These are phyloP conservation scores for Moesziomyces sp. DNA, from an alignment of 1,284 basidiomycete genomes.

Conservation along the genomic window DNA sequence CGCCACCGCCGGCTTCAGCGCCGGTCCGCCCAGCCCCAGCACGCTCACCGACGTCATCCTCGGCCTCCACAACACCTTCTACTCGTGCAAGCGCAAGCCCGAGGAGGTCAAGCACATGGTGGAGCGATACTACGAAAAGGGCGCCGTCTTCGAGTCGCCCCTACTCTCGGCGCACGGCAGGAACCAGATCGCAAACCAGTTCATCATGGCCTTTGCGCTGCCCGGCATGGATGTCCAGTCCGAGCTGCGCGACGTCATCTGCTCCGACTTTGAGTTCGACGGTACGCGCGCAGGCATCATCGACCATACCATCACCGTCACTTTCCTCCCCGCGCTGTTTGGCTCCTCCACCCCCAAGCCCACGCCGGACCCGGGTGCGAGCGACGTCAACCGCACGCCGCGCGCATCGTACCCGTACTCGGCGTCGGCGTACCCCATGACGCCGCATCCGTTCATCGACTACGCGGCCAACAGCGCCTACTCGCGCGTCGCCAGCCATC, in stretches of 20 bases:
- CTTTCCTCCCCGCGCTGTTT: slow-evolving; percentile 62
- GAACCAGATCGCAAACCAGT: slow-evolving; percentile 66
- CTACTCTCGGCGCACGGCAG: slow-evolving; percentile 62
- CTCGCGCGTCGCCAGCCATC: slow-evolving; percentile 43
- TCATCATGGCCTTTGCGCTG: slow-evolving; percentile 65
- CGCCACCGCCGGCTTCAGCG: slow-evolving; percentile 25
- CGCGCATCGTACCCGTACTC: slow-evolving; percentile 28
- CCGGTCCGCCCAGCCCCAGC: slow-evolving; percentile 63
- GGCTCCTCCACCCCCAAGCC: slow-evolving; percentile 34
- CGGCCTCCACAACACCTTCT: slow-evolving; percentile 64
- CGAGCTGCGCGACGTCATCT: slow-evolving; percentile 66
- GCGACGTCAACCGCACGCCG: slow-evolving; percentile 44
- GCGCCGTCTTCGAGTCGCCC: slow-evolving; percentile 65
- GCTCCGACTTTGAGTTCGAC: slow-evolving; percentile 67
- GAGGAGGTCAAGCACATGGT: slow-evolving; percentile 65
- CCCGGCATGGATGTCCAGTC: slow-evolving; percentile 65
- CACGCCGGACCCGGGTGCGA: slow-evolving; percentile 13
- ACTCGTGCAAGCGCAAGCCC: slow-evolving; percentile 62
- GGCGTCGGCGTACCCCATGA: slow-evolving; percentile 45
- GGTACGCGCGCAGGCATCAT: slow-evolving; percentile 68
- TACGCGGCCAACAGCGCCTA: slow-evolving; percentile 48
- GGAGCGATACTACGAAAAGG: slow-evolving; percentile 61
- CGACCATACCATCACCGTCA: slow-evolving; percentile 66
- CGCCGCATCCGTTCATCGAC: slow-evolving; percentile 64
- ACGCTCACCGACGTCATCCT: slow-evolving; percentile 67